These are phyloP conservation scores for Vitis amurensis DNA, from an alignment of 164 flowering plant species.

Conservation along the genomic window DNA sequence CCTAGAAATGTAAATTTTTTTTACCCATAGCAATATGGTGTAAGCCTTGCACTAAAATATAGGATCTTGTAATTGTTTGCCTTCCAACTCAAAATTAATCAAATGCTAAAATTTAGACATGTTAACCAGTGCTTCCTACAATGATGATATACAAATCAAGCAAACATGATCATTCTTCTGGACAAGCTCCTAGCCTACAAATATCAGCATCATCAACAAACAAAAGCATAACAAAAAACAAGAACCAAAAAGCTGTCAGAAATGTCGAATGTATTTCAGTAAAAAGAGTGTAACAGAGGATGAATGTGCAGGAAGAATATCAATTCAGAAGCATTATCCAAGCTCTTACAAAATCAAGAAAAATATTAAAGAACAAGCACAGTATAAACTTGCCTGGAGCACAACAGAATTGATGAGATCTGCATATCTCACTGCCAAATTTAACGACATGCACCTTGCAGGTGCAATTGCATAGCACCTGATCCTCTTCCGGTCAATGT, in stretches of 20 bases:
- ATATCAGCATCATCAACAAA: background rate
- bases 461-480: constrained; percentile 77
- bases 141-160: background rate
- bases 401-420: constrained; percentile 76
- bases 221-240: background rate
- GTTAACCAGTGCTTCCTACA: background rate
- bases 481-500: constrained; percentile 51
- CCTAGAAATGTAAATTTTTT: too few species aligned
- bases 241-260: background rate
- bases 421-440: constrained; percentile 75
- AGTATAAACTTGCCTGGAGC: constrained; percentile 53
- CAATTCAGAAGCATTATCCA: background rate
- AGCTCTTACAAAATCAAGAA: background rate
- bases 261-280: background rate
- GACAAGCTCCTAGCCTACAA: background rate
- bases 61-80: too few species aligned
- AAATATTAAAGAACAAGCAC: background rate
- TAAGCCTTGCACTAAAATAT: too few species aligned
- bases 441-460: constrained; percentile 73
- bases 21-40: too few species aligned
- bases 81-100: too few species aligned
- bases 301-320: too few species aligned
- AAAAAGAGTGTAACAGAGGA: background rate
- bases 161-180: too few species aligned
- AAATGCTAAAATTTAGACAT: too few species aligned